Percentiles rank a stretch among this genome's conserved stretches.
These are phyloP conservation scores for Tricholoma hemisulphureum DNA, from an alignment of 768 basidiomycete genomes.

Conservation along the genomic window DNA sequence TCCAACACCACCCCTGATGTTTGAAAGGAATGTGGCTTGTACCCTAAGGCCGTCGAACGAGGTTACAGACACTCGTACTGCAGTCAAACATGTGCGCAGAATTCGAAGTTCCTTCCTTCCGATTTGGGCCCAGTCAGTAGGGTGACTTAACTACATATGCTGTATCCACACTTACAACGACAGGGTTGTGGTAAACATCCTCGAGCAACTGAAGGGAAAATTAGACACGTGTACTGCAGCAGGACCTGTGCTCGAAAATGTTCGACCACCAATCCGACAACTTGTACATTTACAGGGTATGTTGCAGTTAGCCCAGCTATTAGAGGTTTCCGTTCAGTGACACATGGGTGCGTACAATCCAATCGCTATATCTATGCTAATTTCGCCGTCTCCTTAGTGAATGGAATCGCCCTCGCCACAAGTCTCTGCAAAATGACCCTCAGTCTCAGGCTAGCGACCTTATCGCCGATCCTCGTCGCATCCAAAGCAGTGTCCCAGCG, in stretches of 20 bases:
- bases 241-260: conserved; percentile 8
- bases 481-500: not conserved
- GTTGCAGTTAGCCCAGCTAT: conserved; percentile 6
- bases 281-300: conserved; percentile 7
- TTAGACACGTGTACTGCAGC: conserved; percentile 15
- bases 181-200: conserved; percentile 17
- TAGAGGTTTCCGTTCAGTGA: conserved; percentile 10
- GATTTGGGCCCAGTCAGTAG: not conserved
- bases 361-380: not conserved
- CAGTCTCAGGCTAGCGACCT: no score
- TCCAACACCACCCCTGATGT: not conserved
- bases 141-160: not conserved
- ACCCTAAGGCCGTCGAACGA: conserved; percentile 6
- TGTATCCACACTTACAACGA: not conserved
- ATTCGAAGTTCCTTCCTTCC: not conserved
- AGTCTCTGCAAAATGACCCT: not conserved
- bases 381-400: not conserved
- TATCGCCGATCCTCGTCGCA: not conserved
- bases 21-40: conserved; percentile 12
- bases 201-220: not conserved
- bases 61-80: conserved; percentile 13
- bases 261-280: not conserved
- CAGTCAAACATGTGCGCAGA: conserved; percentile 11
- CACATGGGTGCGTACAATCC: conserved; percentile 4
- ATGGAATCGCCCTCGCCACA: not conserved